Conservation (phyloP, 805 yeast species). For the Kuraishia piskuri region DNA sequence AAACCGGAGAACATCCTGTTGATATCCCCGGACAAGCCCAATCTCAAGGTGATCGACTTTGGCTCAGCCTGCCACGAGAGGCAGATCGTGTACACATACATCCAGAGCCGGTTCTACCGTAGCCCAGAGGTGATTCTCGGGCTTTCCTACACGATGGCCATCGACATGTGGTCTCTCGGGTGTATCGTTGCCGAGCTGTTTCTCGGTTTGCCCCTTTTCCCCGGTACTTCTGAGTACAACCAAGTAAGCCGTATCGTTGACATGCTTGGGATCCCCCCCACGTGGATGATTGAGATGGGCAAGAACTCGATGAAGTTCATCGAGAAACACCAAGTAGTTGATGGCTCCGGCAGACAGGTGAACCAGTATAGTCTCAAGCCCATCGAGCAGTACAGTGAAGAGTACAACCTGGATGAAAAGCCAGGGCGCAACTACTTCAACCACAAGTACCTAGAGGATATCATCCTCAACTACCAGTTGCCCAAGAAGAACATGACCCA, state of each 20-base stretch:
- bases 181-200: constrained; percentile 52
- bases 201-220: constrained; percentile 86
- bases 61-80: constrained; percentile 93
- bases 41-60: constrained; percentile 88
- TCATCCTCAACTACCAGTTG: constrained; percentile 67
- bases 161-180: constrained; percentile 72
- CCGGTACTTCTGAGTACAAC: constrained; percentile 91
- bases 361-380: constrained; percentile 20
- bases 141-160: constrained; percentile 82
- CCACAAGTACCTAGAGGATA: constrained; percentile 54
- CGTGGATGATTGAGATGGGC: constrained; percentile 97
- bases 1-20: constrained; percentile 92
- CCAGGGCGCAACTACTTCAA: constrained; percentile 83
- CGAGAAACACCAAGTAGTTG: constrained; percentile 25
- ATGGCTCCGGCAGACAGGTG: constrained; percentile 12
- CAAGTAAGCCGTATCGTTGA: constrained; percentile 77
- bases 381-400: constrained; percentile 39
- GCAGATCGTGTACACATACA: constrained; percentile 82
- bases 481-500: constrained; percentile 50
- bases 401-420: constrained; percentile 52
- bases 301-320: constrained; percentile 68
- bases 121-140: constrained; percentile 94
- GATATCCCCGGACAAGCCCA: constrained; percentile 73
- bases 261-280: constrained; percentile 80
- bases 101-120: constrained; percentile 87